Conservation (phyloP, 2,329 filamentous ascomycete species). For the Grosmannia penicillata region DNA sequence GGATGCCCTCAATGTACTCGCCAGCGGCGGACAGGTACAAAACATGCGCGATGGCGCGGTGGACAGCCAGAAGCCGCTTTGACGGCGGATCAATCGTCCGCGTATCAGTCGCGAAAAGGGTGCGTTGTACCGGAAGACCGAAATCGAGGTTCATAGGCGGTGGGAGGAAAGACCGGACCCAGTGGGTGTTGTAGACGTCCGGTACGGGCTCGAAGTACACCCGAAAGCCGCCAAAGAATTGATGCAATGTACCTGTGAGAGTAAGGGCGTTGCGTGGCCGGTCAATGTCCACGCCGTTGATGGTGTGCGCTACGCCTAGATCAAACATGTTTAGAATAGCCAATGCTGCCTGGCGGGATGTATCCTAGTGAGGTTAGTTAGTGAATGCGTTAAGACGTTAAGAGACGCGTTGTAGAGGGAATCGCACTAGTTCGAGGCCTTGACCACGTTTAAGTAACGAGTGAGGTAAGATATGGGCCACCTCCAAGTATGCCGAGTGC, state of each 20-base stretch:
- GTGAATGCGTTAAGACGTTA: too few species aligned
- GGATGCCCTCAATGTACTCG: slow-evolving; percentile 17
- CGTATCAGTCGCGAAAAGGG: slow-evolving; percentile 10
- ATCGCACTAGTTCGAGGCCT: too few species aligned
- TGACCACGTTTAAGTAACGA: too few species aligned
- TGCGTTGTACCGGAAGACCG: slow-evolving; percentile 16
- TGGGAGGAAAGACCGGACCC: slow-evolving; percentile 13
- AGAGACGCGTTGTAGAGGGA: too few species aligned
- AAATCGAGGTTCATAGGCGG: neutral
- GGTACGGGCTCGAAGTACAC: slow-evolving; percentile 16
- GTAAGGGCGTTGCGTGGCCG: slow-evolving; percentile 23
- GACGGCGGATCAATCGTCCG: slow-evolving; percentile 17
- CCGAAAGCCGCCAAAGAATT: slow-evolving; percentile 17
- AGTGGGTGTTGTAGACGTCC: slow-evolving; percentile 13
- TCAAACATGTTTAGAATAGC: slow-evolving; percentile 28
- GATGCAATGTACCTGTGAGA: slow-evolving; percentile 15
- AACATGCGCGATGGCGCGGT: slow-evolving; percentile 19
- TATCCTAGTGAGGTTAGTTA: neutral
- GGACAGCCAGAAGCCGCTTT: slow-evolving; percentile 18
- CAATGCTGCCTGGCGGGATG: slow-evolving; percentile 18
- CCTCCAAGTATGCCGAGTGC: slow-evolving; percentile 8
- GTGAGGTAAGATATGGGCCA: slow-evolving; percentile 14
- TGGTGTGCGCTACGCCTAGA: slow-evolving; percentile 17
- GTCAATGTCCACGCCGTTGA: slow-evolving; percentile 24
- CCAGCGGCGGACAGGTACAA: slow-evolving; percentile 17